These are phyloP conservation scores for Lepidopterella palustris DNA, from an alignment of 495 filamentous ascomycete species.

Conservation along the genomic window DNA sequence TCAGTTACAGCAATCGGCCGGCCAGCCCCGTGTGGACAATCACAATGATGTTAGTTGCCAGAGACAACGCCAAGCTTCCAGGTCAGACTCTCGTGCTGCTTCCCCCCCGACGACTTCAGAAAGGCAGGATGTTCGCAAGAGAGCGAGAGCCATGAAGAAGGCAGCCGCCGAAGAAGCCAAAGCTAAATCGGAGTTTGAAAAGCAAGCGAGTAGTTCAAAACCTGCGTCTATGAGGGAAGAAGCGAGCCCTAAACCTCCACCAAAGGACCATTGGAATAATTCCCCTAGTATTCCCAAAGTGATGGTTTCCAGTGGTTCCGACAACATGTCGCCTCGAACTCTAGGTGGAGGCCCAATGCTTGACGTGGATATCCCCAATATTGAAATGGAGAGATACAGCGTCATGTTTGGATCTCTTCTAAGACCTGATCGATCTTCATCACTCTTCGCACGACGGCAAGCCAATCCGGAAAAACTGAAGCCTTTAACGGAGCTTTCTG, in stretches of 20 bases:
- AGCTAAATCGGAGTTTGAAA: neutral
- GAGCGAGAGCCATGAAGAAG: neutral
- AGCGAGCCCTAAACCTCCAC: constrained; percentile 19
- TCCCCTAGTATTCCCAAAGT: constrained; percentile 26
- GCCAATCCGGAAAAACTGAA: constrained; percentile 60
- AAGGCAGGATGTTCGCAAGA: constrained; percentile 2
- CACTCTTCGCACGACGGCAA: constrained; percentile 60
- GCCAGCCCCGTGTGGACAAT: constrained; percentile 16
- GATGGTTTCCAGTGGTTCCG: constrained; percentile 14
- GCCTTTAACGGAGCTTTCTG: constrained; percentile 38
- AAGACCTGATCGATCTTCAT: constrained; percentile 42
- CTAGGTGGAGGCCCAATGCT: constrained; percentile 39
- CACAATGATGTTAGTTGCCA: constrained; percentile 15
- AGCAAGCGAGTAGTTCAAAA: neutral
- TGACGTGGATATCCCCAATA: constrained; percentile 72
- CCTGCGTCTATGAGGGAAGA: constrained; percentile 8
- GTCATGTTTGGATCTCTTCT: constrained; percentile 87
- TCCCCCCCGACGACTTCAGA: constrained; percentile 3
- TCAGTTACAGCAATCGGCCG: constrained; percentile 21
- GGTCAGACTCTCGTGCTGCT: constrained; percentile 12
- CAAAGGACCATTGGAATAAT: constrained; percentile 11
- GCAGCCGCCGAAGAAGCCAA: neutral
- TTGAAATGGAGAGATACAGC: constrained; percentile 82
- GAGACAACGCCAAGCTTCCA: neutral
- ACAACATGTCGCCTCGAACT: constrained; percentile 10